A percentile compares a stretch with the other conserved stretches of the same genome.
These are phyloP conservation scores for Brachypodium distachyon DNA, from an alignment of 202 grass and related monocot species.

Conservation along the genomic window DNA sequence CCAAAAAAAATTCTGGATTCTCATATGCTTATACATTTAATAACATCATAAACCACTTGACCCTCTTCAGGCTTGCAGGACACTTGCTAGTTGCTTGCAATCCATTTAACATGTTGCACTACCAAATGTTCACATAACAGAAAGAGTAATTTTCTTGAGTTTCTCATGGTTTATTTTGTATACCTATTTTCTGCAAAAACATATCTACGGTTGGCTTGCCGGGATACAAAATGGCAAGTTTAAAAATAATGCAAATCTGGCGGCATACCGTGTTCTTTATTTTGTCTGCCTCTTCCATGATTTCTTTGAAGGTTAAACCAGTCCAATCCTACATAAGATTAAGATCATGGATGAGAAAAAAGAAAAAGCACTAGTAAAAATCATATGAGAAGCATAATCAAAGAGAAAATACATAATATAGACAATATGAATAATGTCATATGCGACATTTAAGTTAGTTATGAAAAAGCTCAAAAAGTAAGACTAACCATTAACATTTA, in stretches of 20 bases:
- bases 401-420: conserved; percentile 1
- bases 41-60: conserved; percentile 2
- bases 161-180: neutral
- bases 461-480: neutral
- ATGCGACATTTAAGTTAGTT: neutral
- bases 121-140: neutral
- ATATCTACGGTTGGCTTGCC: neutral
- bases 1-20: neutral
- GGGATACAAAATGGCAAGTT: neutral
- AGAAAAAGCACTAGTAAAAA: neutral
- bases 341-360: conserved; percentile 6
- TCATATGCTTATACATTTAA: neutral
- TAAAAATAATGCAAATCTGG: conserved; percentile 7
- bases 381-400: neutral
- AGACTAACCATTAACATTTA: neutral
- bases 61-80: conserved; percentile 3
- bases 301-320: conserved; percentile 82
- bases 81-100: neutral
- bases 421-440: neutral
- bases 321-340: conserved; percentile 82
- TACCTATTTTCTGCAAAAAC: conserved; percentile 4
- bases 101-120: neutral
- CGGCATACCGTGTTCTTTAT: conserved; percentile 77
- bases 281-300: conserved; percentile 90
- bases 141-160: neutral